Evolutionary conservation across 108 stramenopile species (phyloP), one percentile per base, ranked within the genome.

Genomic region (Aureococcus anophagefferens): DNA sequence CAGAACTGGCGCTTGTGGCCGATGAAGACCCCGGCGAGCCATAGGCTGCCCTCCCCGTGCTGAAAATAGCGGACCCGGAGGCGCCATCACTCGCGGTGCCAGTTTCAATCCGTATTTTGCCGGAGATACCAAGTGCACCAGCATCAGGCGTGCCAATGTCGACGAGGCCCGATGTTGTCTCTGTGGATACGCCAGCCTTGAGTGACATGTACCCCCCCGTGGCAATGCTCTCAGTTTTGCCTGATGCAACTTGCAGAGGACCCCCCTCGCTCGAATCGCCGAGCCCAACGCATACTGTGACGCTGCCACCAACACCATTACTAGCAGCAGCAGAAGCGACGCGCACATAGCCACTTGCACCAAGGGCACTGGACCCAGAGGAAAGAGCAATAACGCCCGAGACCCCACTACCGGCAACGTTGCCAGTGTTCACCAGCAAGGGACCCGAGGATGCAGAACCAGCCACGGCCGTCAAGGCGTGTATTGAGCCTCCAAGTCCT

Each of bases 321-420:
- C 34, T 71, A 35, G 80, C 76, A 28, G 76, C 71, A 25, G 78
- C 80, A 15, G 80, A 74, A n/a, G 30, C 16, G 45, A 79, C 30
- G 21, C 30, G 14, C 59, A 79, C 36, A 17, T 46, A 59, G 31
- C 78, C 78, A 30, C 76, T 74, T 40, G 32, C 31, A 3, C 78
- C 78, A 0, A 72, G 21, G 35, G 67, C 36, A 29, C 63, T 70
- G 18, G 68, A 72, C 17, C 78, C 78, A 3, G 78, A 77, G 30
- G 76, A 69, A 36, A 79, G 72, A 31, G 28, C 34, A 13, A 76
- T 65, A 18, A 44, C 18, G 30, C 78, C 78, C 62, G 74, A 75
- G 29, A 77, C 67, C 18, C 83, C 83, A 21, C 18, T 36, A 30
- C 7, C 32, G 29, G 81, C 83, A 7, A 79, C 81, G 36, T 83